Percentiles rank a stretch among this genome's conserved stretches.
Conservation (phyloP, 192 early-diverging fungal genomes). For the Gonapodya sp. region DNA sequence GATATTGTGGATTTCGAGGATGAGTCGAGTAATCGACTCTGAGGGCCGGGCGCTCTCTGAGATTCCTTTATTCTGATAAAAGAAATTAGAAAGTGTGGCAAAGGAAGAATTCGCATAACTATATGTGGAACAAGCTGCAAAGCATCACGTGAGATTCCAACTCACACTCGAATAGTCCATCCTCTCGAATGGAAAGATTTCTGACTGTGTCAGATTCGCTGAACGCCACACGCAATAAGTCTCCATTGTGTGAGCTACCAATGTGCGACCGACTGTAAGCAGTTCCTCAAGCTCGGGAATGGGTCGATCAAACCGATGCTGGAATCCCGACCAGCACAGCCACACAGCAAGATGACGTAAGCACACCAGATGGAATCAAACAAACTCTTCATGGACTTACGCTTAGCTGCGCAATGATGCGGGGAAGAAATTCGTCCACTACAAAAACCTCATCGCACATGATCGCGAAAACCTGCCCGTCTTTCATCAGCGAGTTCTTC, state of each 20-base stretch:
- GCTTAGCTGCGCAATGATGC: constrained; percentile 43
- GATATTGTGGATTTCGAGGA: background rate
- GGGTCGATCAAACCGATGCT: constrained; percentile 64
- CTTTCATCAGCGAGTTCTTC: background rate
- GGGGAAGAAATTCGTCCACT: constrained; percentile 47
- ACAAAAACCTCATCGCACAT: constrained; percentile 40
- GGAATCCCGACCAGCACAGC: background rate
- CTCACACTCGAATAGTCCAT: constrained; percentile 2
- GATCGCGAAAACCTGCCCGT: constrained; percentile 27
- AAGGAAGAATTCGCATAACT: background rate
- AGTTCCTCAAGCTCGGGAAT: constrained; percentile 65
- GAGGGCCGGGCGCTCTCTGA: background rate
- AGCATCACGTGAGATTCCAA: too few relatives aligned
- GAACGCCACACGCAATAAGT: constrained; percentile 5
- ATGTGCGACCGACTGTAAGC: background rate
- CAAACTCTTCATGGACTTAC: constrained; percentile 22
- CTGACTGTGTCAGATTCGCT: background rate
- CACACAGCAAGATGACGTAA: too few relatives aligned
- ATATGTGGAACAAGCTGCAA: background rate
- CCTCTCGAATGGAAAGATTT: background rate
- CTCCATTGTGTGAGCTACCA: background rate
- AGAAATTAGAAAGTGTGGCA: too few relatives aligned
- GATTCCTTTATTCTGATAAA: background rate
- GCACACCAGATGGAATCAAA: too few relatives aligned
- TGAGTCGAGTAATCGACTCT: background rate